A percentile compares a stretch with the other conserved stretches of the same genome.
Evolutionary conservation across 2,329 filamentous ascomycete genomes (phyloP).

Genomic region (Sporothrix sp.): DNA sequence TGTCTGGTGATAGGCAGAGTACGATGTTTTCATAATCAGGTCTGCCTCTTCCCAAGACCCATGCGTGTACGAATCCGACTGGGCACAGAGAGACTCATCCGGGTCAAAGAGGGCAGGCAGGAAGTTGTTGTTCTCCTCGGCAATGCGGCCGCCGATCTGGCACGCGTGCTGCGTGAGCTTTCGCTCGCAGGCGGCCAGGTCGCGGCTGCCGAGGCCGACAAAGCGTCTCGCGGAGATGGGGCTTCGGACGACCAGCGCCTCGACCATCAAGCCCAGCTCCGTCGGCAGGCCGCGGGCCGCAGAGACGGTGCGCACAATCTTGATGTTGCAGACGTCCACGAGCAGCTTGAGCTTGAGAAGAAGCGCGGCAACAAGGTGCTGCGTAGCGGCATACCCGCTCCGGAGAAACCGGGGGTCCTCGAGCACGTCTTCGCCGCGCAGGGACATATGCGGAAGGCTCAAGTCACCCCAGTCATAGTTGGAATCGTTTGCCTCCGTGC

Average conservation of each 20-base stretch:
- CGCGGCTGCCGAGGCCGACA: neutral
- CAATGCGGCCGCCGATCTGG: neutral
- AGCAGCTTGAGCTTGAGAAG: conserved; percentile 23
- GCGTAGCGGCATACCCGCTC: neutral
- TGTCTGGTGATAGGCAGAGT: conserved; percentile 19
- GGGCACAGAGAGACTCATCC: neutral
- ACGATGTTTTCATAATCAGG: conserved; percentile 18
- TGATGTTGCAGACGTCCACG: conserved; percentile 21
- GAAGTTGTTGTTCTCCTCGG: neutral
- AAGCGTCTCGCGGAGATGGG: conserved; percentile 18
- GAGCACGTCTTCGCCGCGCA: conserved; percentile 31
- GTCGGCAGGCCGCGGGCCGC: conserved; percentile 13
- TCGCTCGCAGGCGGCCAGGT: neutral
- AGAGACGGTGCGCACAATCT: conserved; percentile 17
- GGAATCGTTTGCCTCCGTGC: conserved; percentile 13
- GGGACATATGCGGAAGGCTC: conserved; percentile 25
- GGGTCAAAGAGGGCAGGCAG: neutral
- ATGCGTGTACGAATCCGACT: neutral
- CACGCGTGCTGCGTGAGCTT: neutral
- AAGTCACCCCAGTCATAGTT: conserved; percentile 30
- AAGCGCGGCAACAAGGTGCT: conserved; percentile 14
- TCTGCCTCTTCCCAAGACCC: conserved; percentile 16
- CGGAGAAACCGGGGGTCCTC: conserved; percentile 22
- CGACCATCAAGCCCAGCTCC: conserved; percentile 18
- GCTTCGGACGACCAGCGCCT: conserved; percentile 19